phyloP scores from a whole-genome alignment of 2,329 filamentous ascomycete species.

The Fusarium pseudonygamai region DNA sequence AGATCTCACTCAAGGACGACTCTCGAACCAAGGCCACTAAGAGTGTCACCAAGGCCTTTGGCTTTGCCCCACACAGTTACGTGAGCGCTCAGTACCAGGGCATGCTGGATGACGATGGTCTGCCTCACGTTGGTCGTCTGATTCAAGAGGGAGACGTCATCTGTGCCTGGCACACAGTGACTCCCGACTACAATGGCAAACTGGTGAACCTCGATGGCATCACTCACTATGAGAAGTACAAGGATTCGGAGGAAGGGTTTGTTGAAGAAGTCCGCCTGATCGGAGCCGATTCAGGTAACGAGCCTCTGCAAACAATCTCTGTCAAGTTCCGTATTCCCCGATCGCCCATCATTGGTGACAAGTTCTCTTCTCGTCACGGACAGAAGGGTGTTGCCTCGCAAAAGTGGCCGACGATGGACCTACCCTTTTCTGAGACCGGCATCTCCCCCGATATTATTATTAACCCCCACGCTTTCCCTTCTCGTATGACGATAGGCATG shows the following conservation, averaged over 20 bases:
- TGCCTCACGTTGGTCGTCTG: conserved; percentile 81
- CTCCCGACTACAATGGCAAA: conserved; percentile 78
- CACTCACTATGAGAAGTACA: conserved; percentile 93
- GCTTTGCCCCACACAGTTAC: conserved; percentile 82
- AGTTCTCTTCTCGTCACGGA: conserved; percentile 97
- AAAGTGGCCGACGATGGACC: conserved; percentile 92
- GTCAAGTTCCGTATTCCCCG: conserved; percentile 94
- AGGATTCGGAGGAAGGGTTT: conserved; percentile 87
- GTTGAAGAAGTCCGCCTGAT: conserved; percentile 94
- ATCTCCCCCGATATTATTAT: conserved; percentile 99
- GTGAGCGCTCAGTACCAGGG: conserved; percentile 76
- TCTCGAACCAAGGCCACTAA: conserved; percentile 72
- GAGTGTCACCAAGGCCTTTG: conserved; percentile 83
- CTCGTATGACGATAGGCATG: conserved; percentile 99
- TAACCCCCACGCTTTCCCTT: conserved; percentile 99
- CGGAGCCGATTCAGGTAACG: conserved; percentile 82
- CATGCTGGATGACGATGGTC: conserved; percentile 85
- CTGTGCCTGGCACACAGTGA: conserved; percentile 89
- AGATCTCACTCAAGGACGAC: conserved; percentile 85
- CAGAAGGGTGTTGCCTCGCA: conserved; percentile 98
- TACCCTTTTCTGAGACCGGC: conserved; percentile 96
- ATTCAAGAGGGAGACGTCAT: conserved; percentile 85
- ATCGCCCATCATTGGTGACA: conserved; percentile 94
- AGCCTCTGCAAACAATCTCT: conserved; percentile 87
- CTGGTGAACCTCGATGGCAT: conserved; percentile 86